These are phyloP conservation scores for Coemansia sp. DNA, from an alignment of 192 early-diverging fungal genomes.

Conservation along the genomic window DNA sequence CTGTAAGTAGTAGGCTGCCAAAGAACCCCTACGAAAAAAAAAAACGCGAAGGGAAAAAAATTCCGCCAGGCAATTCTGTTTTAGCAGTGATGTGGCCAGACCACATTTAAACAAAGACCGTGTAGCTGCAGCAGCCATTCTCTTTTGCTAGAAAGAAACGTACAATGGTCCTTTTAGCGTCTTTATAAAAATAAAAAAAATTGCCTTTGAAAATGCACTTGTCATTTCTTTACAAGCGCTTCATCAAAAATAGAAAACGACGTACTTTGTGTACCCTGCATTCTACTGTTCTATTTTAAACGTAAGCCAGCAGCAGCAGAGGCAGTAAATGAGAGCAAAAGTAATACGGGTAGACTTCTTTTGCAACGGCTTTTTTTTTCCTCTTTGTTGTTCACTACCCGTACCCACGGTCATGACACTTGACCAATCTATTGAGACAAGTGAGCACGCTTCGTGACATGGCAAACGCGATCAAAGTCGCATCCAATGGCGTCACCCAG, in stretches of 20 bases:
- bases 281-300: slow-evolving; percentile 4
- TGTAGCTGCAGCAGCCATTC: not conserved
- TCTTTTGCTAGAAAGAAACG: not conserved
- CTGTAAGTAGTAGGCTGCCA: not conserved
- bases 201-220: not conserved
- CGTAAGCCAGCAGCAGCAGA: not conserved
- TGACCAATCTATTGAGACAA: not conserved
- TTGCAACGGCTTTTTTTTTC: too few relatives aligned
- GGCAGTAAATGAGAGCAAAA: not conserved
- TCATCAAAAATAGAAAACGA: not conserved
- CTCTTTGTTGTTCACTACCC: not conserved
- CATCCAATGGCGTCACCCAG: slow-evolving; percentile 31
- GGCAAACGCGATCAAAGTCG: slow-evolving; percentile 26
- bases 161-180: not conserved
- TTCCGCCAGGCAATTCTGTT: not conserved
- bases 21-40: not conserved
- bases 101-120: not conserved
- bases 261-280: not conserved
- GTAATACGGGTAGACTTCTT: too few relatives aligned
- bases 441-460: not conserved
- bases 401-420: not conserved
- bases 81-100: not conserved
- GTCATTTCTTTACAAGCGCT: too few relatives aligned
- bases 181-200: not conserved
- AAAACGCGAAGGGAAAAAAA: not conserved